Percentiles rank a stretch among this genome's conserved stretches.
These are phyloP conservation scores for Zygosaccharomyces pseudobailii DNA, from an alignment of 1,139 yeast genomes.

Conservation along the genomic window DNA sequence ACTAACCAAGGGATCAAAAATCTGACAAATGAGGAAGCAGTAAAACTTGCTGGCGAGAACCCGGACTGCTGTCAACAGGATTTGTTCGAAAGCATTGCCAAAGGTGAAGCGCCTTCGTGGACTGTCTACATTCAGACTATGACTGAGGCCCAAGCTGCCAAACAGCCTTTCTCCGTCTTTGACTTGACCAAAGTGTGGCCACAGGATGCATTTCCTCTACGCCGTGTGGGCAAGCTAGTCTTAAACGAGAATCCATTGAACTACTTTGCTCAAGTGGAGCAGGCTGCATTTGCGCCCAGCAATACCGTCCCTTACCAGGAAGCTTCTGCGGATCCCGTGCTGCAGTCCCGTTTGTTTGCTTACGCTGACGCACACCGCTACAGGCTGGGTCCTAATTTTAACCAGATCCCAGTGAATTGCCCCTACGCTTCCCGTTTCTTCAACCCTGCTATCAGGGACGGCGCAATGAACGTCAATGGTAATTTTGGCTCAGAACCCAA, in stretches of 20 bases:
- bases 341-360: slow-evolving; percentile 54
- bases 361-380: slow-evolving; percentile 60
- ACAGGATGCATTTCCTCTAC: slow-evolving; percentile 51
- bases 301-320: slow-evolving; percentile 58
- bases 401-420: slow-evolving; percentile 66
- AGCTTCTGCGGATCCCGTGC: slow-evolving; percentile 56
- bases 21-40: slow-evolving; percentile 55
- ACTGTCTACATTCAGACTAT: slow-evolving; percentile 62
- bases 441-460: slow-evolving; percentile 79
- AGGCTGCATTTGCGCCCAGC: slow-evolving; percentile 55
- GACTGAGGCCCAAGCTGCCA: slow-evolving; percentile 60
- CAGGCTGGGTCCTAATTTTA: slow-evolving; percentile 57
- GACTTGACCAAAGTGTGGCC: slow-evolving; percentile 68
- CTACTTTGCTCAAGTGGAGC: slow-evolving; percentile 57
- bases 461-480: slow-evolving; percentile 77
- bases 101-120: slow-evolving; percentile 60
- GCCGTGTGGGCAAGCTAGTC: slow-evolving; percentile 53
- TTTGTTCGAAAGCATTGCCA: slow-evolving; percentile 55
- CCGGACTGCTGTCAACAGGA: slow-evolving; percentile 65
- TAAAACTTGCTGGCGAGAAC: slow-evolving; percentile 51
- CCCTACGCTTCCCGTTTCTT: slow-evolving; percentile 47
- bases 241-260: slow-evolving; percentile 53
- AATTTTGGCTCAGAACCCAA: slow-evolving; percentile 85
- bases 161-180: slow-evolving; percentile 58
- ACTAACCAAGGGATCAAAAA: slow-evolving; percentile 58